These are phyloP conservation scores for Pezicula carpinea DNA, from an alignment of 2,329 filamentous ascomycete genomes.

Conservation along the genomic window DNA sequence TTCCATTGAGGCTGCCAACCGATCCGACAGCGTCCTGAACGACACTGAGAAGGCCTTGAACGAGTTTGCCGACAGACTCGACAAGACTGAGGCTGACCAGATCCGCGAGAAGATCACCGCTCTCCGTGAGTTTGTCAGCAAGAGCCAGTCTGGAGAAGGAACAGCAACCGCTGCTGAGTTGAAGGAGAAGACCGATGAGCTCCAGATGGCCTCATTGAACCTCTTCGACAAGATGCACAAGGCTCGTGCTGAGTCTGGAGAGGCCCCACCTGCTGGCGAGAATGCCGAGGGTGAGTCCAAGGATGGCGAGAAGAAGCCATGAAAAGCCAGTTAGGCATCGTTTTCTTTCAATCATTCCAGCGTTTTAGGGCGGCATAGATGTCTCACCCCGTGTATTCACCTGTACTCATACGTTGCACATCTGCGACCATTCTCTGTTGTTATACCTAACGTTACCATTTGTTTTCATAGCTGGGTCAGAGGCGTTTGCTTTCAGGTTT, in stretches of 20 bases:
- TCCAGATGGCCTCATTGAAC: constrained; percentile 91
- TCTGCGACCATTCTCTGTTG: constrained; percentile 29
- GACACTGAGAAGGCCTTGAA: constrained; percentile 98
- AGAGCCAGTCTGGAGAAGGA: constrained; percentile 91
- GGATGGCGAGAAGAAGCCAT: constrained; percentile 60
- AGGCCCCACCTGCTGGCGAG: constrained; percentile 44
- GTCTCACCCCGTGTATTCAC: constrained; percentile 27
- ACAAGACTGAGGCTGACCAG: constrained; percentile 90
- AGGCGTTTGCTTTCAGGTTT: constrained; percentile 27
- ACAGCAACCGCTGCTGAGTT: constrained; percentile 83
- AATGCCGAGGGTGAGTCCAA: constrained; percentile 67
- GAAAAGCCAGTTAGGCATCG: constrained; percentile 31
- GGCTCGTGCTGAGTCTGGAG: constrained; percentile 67
- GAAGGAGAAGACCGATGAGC: constrained; percentile 98
- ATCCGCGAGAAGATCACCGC: constrained; percentile 89
- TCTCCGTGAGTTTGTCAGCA: constrained; percentile 85
- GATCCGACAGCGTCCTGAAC: constrained; percentile 91
- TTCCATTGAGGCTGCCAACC: constrained; percentile 94
- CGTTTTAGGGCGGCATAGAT: constrained; percentile 29
- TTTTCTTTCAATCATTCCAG: constrained; percentile 22
- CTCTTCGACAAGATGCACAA: constrained; percentile 99
- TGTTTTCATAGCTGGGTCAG: constrained; percentile 28
- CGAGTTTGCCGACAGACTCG: constrained; percentile 92
- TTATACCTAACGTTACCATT: constrained; percentile 24
- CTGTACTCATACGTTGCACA: constrained; percentile 31